Evolutionary conservation across 192 early-diverging fungal species (phyloP), one percentile per base, ranked within the genome.

Genomic region (Entomortierella beljakovae): DNA sequence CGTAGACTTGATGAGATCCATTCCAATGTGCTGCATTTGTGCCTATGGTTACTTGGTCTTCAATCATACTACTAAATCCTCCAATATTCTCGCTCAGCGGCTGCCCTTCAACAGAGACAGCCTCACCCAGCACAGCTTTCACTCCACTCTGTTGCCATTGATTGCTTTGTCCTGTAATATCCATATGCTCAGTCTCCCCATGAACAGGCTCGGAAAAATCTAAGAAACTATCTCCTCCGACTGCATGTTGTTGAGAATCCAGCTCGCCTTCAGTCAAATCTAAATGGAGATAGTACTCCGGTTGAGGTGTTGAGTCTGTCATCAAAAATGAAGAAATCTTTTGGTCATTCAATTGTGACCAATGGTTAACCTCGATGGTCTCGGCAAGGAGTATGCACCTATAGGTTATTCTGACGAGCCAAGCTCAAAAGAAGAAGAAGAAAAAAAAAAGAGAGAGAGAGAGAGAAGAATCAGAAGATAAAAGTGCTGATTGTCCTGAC

Each of bases 251-350:
- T n/a, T 50, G 50, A 37, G 68, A 51, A 22, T 71, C 63, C 50
- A 66, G 20, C 25, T 61, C 58, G 50, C 35, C 33, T 16, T 60
- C 75, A 22, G 58, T 46, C 26, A 79, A 62, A 49, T 79, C 75
- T 32, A 79, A 57, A 60, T 70, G 61, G 23, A 79, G 62, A 49
- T 64, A 79, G 42, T 60, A 64, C 23, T 79, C 75, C 43, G 75
- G 56, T 28, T 79, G 75, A 26, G 33, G 61, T 10, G 67, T 59
- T 23, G 75, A 52, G 32, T 79, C 75, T 20, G 67, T n/a, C 75
- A 79, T 77, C 32, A 20, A 29, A 8, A 53, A 26, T 16, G 28
- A 13, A 18, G 49, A n/a, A n/a, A n/a, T n/a, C n/a, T n/a, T n/a
- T n/a, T n/a, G n/a, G n/a, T n/a, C n/a, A n/a, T n/a, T n/a, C n/a